These are phyloP conservation scores for Pseudopediastrum boryanum DNA, from an alignment of 139 green algal genomes.

Conservation along the genomic window DNA sequence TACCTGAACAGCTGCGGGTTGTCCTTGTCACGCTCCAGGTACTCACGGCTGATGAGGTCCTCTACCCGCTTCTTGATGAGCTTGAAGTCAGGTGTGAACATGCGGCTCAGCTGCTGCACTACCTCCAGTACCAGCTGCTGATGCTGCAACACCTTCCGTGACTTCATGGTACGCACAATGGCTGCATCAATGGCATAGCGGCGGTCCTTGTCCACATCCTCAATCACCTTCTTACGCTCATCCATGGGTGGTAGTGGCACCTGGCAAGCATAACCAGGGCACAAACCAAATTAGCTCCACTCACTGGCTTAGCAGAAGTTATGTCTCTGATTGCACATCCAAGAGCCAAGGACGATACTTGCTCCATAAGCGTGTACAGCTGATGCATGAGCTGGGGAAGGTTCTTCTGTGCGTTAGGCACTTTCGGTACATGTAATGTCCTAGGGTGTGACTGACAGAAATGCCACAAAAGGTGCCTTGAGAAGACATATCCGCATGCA, in stretches of 20 bases:
- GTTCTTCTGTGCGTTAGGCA: too few relatives aligned
- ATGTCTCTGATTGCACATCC: too few relatives aligned
- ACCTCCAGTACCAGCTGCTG: conserved; percentile 96
- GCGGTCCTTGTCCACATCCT: conserved; percentile 96
- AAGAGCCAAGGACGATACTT: too few relatives aligned
- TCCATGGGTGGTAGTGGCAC: conserved; percentile 85
- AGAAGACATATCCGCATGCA: too few relatives aligned
- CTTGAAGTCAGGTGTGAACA: conserved; percentile 98
- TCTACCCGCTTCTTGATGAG: conserved; percentile 98
- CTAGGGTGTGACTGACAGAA: too few relatives aligned
- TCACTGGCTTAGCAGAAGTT: too few relatives aligned
- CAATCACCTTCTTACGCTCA: conserved; percentile 91
- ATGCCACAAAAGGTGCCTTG: too few relatives aligned
- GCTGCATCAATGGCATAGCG: conserved; percentile 86
- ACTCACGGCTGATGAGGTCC: conserved; percentile 94
- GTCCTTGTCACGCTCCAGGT: conserved; percentile 89
- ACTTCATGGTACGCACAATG: conserved; percentile 94
- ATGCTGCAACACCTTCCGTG: conserved; percentile 87
- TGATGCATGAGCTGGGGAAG: too few relatives aligned
- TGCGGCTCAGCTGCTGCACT: conserved; percentile 92
- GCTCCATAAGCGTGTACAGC: too few relatives aligned
- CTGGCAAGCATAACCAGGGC: too few relatives aligned
- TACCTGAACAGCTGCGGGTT: conserved; percentile 82
- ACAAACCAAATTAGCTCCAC: too few relatives aligned
- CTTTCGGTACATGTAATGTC: too few relatives aligned